phyloP scores from a whole-genome alignment of 495 filamentous ascomycete species.

The Penicillium subrubescens region DNA sequence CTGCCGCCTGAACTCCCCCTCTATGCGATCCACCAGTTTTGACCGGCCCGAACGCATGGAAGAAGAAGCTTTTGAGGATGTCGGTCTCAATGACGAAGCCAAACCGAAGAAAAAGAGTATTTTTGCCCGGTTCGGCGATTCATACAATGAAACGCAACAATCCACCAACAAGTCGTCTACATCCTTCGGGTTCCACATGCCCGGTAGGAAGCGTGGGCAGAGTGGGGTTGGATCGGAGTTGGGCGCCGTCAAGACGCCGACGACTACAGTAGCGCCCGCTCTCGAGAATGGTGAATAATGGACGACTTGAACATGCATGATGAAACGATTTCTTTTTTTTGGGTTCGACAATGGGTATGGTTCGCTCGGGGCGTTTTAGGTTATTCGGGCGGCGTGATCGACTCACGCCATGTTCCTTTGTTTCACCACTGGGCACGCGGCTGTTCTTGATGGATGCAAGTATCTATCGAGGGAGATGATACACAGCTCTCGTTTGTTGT shows the following conservation, averaged over 20 bases:
- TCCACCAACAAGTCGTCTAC: constrained; percentile 50
- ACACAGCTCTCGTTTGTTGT: neutral
- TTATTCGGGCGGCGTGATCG: constrained; percentile 4
- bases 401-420: neutral
- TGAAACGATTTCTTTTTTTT: constrained; percentile 4
- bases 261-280: constrained; percentile 21
- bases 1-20: constrained; percentile 52
- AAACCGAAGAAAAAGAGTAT: constrained; percentile 78
- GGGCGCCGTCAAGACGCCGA: constrained; percentile 50
- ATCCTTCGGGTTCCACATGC: constrained; percentile 63
- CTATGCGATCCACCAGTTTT: constrained; percentile 54
- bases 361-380: constrained; percentile 16
- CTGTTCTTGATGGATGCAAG: neutral
- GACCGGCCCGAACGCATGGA: constrained; percentile 59
- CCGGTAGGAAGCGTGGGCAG: constrained; percentile 72
- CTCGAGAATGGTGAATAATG: constrained; percentile 31
- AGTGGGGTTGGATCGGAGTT: constrained; percentile 74
- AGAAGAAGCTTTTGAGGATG: constrained; percentile 87
- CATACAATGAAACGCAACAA: constrained; percentile 38
- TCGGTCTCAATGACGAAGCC: constrained; percentile 78
- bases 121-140: constrained; percentile 82
- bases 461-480: constrained; percentile 2
- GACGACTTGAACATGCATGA: constrained; percentile 10
- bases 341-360: neutral
- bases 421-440: neutral